phyloP scores from a whole-genome alignment of 129 eudicot species.

The Escallonia herrerae region DNA sequence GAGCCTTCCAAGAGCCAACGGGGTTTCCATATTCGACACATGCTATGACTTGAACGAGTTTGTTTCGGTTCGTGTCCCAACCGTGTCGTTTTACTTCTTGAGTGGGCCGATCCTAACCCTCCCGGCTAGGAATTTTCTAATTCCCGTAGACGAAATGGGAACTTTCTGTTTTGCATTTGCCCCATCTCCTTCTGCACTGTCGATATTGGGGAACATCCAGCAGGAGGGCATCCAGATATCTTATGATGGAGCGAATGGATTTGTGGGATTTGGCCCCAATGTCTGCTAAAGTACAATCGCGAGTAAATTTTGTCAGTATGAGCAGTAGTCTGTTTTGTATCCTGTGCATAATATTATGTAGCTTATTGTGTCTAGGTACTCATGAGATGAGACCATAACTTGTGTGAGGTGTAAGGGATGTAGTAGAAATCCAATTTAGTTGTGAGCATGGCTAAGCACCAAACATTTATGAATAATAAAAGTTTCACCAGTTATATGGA shows the following conservation, averaged over 20 bases:
- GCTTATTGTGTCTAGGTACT: neutral
- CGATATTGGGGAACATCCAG: conserved; percentile 88
- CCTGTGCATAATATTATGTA: neutral
- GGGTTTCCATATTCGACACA: conserved; percentile 67
- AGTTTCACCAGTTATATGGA: too few relatives aligned
- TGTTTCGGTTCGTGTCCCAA: conserved; percentile 74
- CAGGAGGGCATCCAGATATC: conserved; percentile 97
- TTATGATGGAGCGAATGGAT: conserved; percentile 57
- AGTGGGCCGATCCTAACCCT: conserved; percentile 77
- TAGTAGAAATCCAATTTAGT: too few relatives aligned
- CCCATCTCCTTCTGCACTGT: conserved; percentile 66
- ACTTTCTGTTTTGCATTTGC: conserved; percentile 93
- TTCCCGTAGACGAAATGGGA: conserved; percentile 74
- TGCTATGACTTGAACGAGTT: conserved; percentile 71
- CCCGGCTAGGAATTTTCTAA: conserved; percentile 75
- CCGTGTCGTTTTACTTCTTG: conserved; percentile 68
- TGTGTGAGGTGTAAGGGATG: neutral
- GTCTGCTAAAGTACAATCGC: conserved; percentile 33
- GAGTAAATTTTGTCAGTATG: conserved; percentile 12
- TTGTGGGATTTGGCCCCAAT: conserved; percentile 86
- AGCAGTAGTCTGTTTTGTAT: conserved; percentile 7
- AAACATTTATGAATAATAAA: too few relatives aligned
- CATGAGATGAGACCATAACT: neutral
- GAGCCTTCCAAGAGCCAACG: conserved; percentile 46
- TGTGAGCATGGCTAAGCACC: too few relatives aligned